Percentiles rank a stretch among this genome's conserved stretches.
Conservation (phyloP, 1,284 basidiomycete species). For the Stereum hirsutum region DNA sequence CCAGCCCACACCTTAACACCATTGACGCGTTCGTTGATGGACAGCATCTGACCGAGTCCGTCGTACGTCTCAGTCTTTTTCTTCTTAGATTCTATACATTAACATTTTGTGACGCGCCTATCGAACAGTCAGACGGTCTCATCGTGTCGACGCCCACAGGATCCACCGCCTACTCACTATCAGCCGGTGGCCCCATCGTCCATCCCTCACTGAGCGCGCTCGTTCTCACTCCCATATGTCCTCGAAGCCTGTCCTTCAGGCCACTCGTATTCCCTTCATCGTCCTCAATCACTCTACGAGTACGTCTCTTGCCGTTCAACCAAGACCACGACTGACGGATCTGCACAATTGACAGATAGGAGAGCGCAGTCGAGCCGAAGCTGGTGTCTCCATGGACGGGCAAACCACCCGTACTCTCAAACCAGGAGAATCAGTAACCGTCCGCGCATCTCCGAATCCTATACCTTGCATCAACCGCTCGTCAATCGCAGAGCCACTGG, state of each 20-base stretch:
- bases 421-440: slow-evolving; percentile 79
- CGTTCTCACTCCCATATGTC: slow-evolving; percentile 91
- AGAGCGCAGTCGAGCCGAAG: slow-evolving; percentile 75
- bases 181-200: slow-evolving; percentile 93
- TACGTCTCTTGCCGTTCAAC: slow-evolving; percentile 28
- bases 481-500: slow-evolving; percentile 47
- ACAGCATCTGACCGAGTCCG: slow-evolving; percentile 91
- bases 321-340: slow-evolving; percentile 5
- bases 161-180: slow-evolving; percentile 94
- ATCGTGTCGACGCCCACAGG: slow-evolving; percentile 96
- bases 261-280: slow-evolving; percentile 86
- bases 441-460: slow-evolving; percentile 81
- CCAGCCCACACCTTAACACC: slow-evolving; percentile 87
- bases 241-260: slow-evolving; percentile 86
- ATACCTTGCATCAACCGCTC: slow-evolving; percentile 90
- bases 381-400: slow-evolving; percentile 91
- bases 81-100: slow-evolving; percentile 5
- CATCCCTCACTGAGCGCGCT: slow-evolving; percentile 89
- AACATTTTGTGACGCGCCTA: slow-evolving; percentile 5
- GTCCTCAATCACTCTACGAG: slow-evolving; percentile 75
- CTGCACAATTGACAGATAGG: slow-evolving; percentile 54
- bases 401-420: slow-evolving; percentile 73
- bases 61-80: slow-evolving; percentile 49
- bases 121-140: slow-evolving; percentile 80
- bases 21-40: slow-evolving; percentile 96